phyloP scores from a whole-genome alignment of 2,329 filamentous ascomycete species.

The Metarhizium sp. region DNA sequence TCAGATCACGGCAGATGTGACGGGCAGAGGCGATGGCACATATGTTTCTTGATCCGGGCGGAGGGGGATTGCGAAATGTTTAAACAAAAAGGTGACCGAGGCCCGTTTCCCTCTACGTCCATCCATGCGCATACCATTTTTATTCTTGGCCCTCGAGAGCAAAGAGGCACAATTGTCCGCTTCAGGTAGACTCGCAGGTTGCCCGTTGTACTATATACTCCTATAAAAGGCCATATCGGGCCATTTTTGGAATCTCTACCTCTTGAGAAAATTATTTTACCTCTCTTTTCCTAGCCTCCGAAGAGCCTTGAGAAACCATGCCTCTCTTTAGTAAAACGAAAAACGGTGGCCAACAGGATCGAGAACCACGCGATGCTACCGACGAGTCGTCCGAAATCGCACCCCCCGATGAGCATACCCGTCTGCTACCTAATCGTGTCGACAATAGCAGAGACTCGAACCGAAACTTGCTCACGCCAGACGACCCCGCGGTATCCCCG shows the following conservation, averaged over 20 bases:
- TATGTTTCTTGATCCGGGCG: not conserved
- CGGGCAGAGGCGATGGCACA: not conserved
- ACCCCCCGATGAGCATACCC: constrained; percentile 43
- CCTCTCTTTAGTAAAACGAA: constrained; percentile 23
- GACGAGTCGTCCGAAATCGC: constrained; percentile 18
- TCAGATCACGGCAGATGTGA: not conserved
- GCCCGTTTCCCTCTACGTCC: not conserved
- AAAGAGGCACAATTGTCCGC: too few species aligned
- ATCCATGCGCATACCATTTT: not conserved
- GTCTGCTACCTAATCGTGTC: constrained; percentile 60
- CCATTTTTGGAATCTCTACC: too few species aligned
- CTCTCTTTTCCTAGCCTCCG: not conserved
- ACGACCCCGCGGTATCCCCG: constrained; percentile 58
- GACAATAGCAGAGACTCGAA: constrained; percentile 42
- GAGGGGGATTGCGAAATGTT: not conserved
- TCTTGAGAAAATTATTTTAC: too few species aligned
- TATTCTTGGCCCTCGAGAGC: too few species aligned
- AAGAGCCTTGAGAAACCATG: constrained; percentile 13
- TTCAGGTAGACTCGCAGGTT: too few species aligned
- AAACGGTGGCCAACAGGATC: constrained; percentile 11
- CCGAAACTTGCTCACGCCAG: constrained; percentile 26
- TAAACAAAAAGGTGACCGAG: not conserved
- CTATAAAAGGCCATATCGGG: too few species aligned
- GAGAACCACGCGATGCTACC: constrained; percentile 3
- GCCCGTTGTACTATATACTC: too few species aligned